phyloP scores from a whole-genome alignment of 129 eudicot species.

The Smallanthus sonchifolius region DNA sequence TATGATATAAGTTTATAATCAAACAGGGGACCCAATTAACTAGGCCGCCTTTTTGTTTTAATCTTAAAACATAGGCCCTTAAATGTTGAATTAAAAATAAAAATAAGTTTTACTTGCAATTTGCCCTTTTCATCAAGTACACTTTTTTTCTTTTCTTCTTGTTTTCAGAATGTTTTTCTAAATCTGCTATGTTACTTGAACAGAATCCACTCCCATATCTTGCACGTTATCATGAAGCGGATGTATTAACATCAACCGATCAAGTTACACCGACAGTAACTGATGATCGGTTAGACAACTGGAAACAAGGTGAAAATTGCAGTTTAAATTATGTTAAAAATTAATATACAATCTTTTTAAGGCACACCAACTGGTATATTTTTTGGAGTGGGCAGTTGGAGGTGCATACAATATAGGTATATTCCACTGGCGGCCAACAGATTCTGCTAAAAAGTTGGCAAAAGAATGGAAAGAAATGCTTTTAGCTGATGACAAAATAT shows the following conservation, averaged over 20 bases:
- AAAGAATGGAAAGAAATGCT: constrained; percentile 95
- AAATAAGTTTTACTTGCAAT: not conserved
- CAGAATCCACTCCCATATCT: constrained; percentile 97
- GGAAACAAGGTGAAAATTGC: constrained; percentile 70
- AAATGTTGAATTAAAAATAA: not conserved
- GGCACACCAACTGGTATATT: not conserved
- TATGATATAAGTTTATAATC: not conserved
- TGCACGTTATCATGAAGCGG: constrained; percentile 97
- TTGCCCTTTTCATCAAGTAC: not conserved
- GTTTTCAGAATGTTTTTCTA: not conserved
- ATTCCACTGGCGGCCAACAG: constrained; percentile 91
- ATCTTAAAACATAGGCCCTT: not conserved
- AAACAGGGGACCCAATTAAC: not conserved
- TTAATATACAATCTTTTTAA: not conserved
- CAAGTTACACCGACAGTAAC: constrained; percentile 86
- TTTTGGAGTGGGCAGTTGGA: constrained; percentile 49
- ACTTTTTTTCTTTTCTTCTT: not conserved
- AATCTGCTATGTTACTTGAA: constrained; percentile 21
- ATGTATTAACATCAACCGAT: constrained; percentile 88
- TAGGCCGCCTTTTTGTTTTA: not conserved
- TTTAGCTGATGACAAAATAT: constrained; percentile 80
- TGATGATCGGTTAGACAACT: constrained; percentile 85
- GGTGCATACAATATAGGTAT: constrained; percentile 96
- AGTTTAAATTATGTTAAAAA: not conserved
- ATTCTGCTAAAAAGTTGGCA: constrained; percentile 73